A percentile compares a stretch with the other conserved stretches of the same genome.
Conservation (phyloP, 495 filamentous ascomycete genomes). For the Penicillium bialowiezense region DNA sequence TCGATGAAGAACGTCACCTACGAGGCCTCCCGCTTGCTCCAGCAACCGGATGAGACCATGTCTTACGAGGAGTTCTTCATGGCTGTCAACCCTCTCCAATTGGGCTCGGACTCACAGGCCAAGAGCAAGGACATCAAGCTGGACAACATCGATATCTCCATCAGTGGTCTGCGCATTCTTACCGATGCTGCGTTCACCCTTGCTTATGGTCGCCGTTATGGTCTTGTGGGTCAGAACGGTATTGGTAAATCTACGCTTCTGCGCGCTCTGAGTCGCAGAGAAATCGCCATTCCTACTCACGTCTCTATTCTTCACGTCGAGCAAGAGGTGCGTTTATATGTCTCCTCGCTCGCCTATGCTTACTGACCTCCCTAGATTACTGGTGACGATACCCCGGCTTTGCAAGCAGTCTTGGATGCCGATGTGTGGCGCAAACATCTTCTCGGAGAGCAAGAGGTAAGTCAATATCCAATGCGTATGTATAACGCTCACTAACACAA, state of each 20-base stretch:
- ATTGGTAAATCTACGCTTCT: constrained; percentile 97
- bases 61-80: constrained; percentile 99
- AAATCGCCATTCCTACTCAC: constrained; percentile 89
- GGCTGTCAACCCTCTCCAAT: constrained; percentile 93
- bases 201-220: constrained; percentile 91
- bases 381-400: constrained; percentile 90
- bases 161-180: constrained; percentile 84
- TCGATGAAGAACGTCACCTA: constrained; percentile 97
- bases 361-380: constrained; percentile 60
- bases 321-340: constrained; percentile 69
- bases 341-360: not conserved
- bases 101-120: constrained; percentile 65
- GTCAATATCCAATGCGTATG: constrained; percentile 19
- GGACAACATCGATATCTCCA: constrained; percentile 90
- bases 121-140: constrained; percentile 99
- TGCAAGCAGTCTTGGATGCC: constrained; percentile 95
- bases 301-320: constrained; percentile 99
- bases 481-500: constrained; percentile 13
- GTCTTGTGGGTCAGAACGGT: constrained; percentile 98
- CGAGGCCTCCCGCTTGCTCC: constrained; percentile 87
- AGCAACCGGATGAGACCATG: constrained; percentile 78
- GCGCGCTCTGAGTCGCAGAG: constrained; percentile 86
- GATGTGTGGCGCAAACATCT: constrained; percentile 99
- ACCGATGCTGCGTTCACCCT: constrained; percentile 86
- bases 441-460: constrained; percentile 80